Base-by-base conservation (phyloP, 345 rosid genomes). In the Camelina neglecta region DNA sequence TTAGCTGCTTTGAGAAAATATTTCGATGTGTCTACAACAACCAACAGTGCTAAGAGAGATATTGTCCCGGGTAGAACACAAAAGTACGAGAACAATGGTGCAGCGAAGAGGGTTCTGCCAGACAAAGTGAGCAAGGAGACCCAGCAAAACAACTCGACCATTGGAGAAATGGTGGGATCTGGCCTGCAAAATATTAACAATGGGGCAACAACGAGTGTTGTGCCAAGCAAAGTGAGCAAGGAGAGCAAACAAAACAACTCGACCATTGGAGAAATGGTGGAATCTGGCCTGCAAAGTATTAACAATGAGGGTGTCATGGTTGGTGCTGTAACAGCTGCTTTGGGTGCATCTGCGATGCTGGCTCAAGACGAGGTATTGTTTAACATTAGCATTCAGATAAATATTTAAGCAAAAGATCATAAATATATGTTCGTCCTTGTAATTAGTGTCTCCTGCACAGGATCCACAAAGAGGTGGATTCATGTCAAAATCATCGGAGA, bases 341-440 rank as follows among this genome's bases (percentile, higher is more conserved):
- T 94, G 68, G 98, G 98, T 73, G 92, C 97, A 69, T 90, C 98
- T 69, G 91, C 97, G 59, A 83, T 90, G 47, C 83, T 94, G 48
- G 85, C 82, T 67, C 85, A 84, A 63, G 77, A 85, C 64, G 81
- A 85, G 91, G 99, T 94, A 86, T 41, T 72, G 60, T 45, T 74
- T 67, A 35, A 71, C 33, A 12, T 57, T 70, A 13, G 51, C 51
- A 15, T 24, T 69, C 41, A 54, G 11, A 71, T 60, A 16, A 44
- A 13, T 39, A 49, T 15, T 26, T 16, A 61, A 26, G 26, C 26
- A 58, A 71, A 31, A n/a, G 56, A 66, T 1, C 41, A 72, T 41
- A 42, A 4, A n/a, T 18, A 64, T 6, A 20, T 7, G 47, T 64
- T 41, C 0, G 1, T 13, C 65, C 35, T 73, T 42, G 6, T 67